phyloP scores from a whole-genome alignment of 495 filamentous ascomycete genomes.

The Astrothelium macrocarpum region DNA sequence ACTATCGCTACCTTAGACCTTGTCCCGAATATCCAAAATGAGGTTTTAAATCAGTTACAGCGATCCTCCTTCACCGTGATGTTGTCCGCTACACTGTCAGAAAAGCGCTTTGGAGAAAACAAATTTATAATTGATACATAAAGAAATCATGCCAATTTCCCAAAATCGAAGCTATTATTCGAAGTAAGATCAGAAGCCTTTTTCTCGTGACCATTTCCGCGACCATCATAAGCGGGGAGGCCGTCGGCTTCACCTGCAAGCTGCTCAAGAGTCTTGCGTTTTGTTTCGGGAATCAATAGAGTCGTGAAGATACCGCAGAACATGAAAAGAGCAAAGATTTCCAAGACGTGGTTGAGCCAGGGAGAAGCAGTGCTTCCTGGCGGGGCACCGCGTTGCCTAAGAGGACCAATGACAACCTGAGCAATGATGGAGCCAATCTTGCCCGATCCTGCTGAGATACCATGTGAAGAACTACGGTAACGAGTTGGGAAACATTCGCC shows the following conservation, averaged over 20 bases:
- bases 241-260: conserved; percentile 22
- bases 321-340: conserved; percentile 79
- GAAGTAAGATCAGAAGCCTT: not conserved
- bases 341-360: conserved; percentile 71
- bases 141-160: not conserved
- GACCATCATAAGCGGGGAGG: not conserved
- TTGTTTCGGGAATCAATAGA: conserved; percentile 64
- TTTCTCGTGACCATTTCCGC: not conserved
- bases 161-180: not conserved
- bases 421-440: conserved; percentile 68
- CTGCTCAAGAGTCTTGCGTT: conserved; percentile 46
- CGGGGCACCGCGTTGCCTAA: conserved; percentile 26
- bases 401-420: conserved; percentile 41
- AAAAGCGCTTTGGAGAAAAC: not conserved
- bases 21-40: no score
- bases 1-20: no score
- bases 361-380: conserved; percentile 34
- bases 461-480: conserved; percentile 75
- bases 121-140: not conserved
- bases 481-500: conserved; percentile 86
- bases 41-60: not conserved
- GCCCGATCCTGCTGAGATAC: conserved; percentile 71
- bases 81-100: not conserved
- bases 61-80: not conserved
- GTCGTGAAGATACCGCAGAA: conserved; percentile 57